These are phyloP conservation scores for Mycena metata DNA, from an alignment of 768 basidiomycete species.

Conservation along the genomic window DNA sequence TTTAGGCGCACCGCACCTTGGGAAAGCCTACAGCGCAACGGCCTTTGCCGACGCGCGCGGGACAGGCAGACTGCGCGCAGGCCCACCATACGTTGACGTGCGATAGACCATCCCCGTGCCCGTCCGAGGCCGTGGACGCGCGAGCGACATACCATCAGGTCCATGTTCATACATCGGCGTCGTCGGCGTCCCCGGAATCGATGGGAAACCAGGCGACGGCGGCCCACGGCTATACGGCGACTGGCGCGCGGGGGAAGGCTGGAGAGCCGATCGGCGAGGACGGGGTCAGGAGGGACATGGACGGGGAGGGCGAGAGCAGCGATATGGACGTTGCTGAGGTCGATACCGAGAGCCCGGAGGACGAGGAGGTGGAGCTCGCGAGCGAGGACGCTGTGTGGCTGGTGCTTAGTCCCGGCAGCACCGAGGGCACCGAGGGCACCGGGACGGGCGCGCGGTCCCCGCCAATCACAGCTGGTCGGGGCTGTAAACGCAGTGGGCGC, in stretches of 20 bases:
- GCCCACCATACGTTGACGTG: conserved; percentile 36
- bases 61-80: conserved; percentile 3
- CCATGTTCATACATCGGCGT: conserved; percentile 33
- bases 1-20: background rate
- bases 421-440: conserved; percentile 22
- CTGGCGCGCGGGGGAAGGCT: background rate
- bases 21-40: conserved; percentile 25
- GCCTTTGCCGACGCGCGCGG: conserved; percentile 19
- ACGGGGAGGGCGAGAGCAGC: conserved; percentile 28
- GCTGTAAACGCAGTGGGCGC: conserved; percentile 34
- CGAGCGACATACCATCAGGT: conserved; percentile 8
- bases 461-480: conserved; percentile 30
- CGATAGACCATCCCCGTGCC: conserved; percentile 69
- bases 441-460: conserved; percentile 37
- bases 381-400: conserved; percentile 18
- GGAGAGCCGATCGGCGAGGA: background rate
- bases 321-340: conserved; percentile 33
- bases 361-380: conserved; percentile 20
- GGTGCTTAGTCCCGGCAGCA: background rate
- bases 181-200: conserved; percentile 28
- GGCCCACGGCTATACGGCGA: background rate
- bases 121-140: conserved; percentile 56
- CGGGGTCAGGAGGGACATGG: background rate
- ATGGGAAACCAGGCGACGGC: conserved; percentile 11
- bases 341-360: conserved; percentile 20